A percentile compares a stretch with the other conserved stretches of the same genome.
Conservation (phyloP, 2,329 filamentous ascomycete genomes). For the Gliomastix tumulicola region DNA sequence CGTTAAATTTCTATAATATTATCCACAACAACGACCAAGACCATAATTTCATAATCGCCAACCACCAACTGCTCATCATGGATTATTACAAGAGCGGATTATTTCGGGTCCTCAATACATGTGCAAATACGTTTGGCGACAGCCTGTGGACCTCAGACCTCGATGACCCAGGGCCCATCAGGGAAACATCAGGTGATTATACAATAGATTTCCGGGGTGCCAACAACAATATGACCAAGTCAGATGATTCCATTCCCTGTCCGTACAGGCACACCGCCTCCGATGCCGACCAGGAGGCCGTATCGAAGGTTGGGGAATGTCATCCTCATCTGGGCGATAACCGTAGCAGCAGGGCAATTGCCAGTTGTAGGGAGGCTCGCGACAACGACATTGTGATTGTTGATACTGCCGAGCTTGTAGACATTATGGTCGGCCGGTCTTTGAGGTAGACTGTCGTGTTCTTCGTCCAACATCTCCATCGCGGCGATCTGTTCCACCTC, state of each 20-base stretch:
- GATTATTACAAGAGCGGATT: too few species aligned
- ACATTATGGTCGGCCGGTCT: slow-evolving; percentile 6
- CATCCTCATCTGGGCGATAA: slow-evolving; percentile 21
- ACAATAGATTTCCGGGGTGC: too few species aligned
- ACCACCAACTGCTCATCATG: too few species aligned
- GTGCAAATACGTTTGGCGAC: too few species aligned
- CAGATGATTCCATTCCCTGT: slow-evolving; percentile 11
- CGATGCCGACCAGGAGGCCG: slow-evolving; percentile 13
- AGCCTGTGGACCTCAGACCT: too few species aligned
- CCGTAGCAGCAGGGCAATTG: slow-evolving; percentile 17
- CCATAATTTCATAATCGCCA: too few species aligned
- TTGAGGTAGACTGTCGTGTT: slow-evolving; percentile 8
- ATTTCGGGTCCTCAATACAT: too few species aligned
- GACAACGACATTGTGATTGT: slow-evolving; percentile 22
- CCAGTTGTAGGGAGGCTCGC: slow-evolving; percentile 19
- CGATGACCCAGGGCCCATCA: too few species aligned
- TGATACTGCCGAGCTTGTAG: slow-evolving; percentile 19
- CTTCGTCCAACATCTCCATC: slow-evolving; percentile 14
- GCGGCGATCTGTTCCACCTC: slow-evolving; percentile 16
- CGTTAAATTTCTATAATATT: too few species aligned
- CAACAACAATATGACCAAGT: slow-evolving; percentile 13
- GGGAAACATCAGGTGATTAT: too few species aligned
- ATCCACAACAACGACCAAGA: too few species aligned
- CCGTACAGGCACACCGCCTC: slow-evolving; percentile 10
- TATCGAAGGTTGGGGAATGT: slow-evolving; percentile 20